These are phyloP conservation scores for Zoysia matrella DNA, from an alignment of 202 grass and related monocot genomes.

Conservation along the genomic window DNA sequence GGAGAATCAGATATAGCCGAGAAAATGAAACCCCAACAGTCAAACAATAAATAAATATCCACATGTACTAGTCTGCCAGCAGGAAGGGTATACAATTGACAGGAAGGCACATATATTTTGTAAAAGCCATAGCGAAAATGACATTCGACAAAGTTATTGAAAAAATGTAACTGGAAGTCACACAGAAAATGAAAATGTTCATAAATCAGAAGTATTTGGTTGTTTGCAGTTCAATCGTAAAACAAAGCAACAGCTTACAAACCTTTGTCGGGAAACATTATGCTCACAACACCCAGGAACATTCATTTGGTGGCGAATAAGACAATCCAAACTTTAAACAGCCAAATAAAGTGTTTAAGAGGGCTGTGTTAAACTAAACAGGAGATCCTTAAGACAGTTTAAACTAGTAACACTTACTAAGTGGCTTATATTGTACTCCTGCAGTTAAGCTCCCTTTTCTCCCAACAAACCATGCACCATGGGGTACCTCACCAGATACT, in stretches of 20 bases:
- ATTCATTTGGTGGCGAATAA: slow-evolving; percentile 27
- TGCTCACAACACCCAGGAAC: background rate
- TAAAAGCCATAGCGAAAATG: background rate
- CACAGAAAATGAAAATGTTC: slow-evolving; percentile 19
- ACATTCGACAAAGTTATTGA: slow-evolving; percentile 12
- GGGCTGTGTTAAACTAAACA: background rate
- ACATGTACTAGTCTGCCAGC: slow-evolving; percentile 21
- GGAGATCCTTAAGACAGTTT: background rate
- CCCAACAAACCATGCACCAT: slow-evolving; percentile 77
- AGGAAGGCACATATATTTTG: slow-evolving; percentile 1
- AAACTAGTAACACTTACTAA: slow-evolving; percentile 60
- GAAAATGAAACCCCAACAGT: slow-evolving; percentile 11
- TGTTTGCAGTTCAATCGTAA: slow-evolving; percentile 12
- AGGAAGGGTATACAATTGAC: slow-evolving; percentile 3
- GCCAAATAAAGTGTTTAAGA: background rate
- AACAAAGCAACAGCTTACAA: slow-evolving; percentile 13
- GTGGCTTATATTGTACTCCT: slow-evolving; percentile 77
- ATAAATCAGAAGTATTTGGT: background rate
- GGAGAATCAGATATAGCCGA: slow-evolving; percentile 30
- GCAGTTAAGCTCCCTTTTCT: slow-evolving; percentile 71
- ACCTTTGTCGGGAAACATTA: slow-evolving; percentile 10
- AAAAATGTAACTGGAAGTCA: background rate
- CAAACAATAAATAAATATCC: slow-evolving; percentile 27
- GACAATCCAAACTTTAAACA: slow-evolving; percentile 26
- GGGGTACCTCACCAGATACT: slow-evolving; percentile 57